Percentiles rank a stretch among this genome's conserved stretches.
These are phyloP conservation scores for Pythium coloratum DNA, from an alignment of 352 stramenopile species.

Conservation along the genomic window DNA sequence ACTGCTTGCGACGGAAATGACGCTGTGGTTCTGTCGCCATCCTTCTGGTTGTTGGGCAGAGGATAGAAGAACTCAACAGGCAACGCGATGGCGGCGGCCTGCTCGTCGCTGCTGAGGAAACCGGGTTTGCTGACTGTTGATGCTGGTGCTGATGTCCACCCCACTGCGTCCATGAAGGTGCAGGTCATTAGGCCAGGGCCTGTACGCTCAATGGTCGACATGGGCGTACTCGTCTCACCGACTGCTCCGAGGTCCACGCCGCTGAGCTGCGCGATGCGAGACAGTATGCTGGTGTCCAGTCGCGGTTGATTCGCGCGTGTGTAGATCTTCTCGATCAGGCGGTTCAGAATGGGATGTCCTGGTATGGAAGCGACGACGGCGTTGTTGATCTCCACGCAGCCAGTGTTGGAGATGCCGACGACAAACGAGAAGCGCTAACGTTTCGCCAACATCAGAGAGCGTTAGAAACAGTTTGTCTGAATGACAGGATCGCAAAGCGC, in stretches of 20 bases:
- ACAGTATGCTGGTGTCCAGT: slow-evolving; percentile 26
- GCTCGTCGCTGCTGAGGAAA: slow-evolving; percentile 30
- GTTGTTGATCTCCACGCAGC: slow-evolving; percentile 76
- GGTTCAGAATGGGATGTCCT: slow-evolving; percentile 34
- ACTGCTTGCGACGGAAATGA: slow-evolving; percentile 18
- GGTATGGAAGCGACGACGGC: slow-evolving; percentile 43
- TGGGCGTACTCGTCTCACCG: slow-evolving; percentile 8
- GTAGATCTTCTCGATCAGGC: slow-evolving; percentile 38
- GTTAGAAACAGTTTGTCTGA: neutral
- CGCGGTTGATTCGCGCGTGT: slow-evolving; percentile 6
- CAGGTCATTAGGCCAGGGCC: slow-evolving; percentile 54
- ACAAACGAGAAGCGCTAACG: slow-evolving; percentile 51
- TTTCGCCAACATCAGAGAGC: neutral
- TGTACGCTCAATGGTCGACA: slow-evolving; percentile 51
- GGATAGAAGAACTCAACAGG: slow-evolving; percentile 42
- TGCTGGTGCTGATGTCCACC: slow-evolving; percentile 21
- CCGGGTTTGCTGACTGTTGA: slow-evolving; percentile 2
- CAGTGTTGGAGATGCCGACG: slow-evolving; percentile 64
- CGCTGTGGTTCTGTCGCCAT: neutral
- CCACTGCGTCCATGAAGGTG: slow-evolving; percentile 48
- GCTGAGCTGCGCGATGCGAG: slow-evolving; percentile 21
- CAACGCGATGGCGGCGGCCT: slow-evolving; percentile 30
- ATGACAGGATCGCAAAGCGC: neutral
- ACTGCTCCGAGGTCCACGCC: slow-evolving; percentile 12
- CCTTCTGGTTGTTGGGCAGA: slow-evolving; percentile 31